Percentiles rank a stretch among this genome's conserved stretches.
Conservation (phyloP, 2,329 filamentous ascomycete genomes). For the Pyrenochaeta sp. region DNA sequence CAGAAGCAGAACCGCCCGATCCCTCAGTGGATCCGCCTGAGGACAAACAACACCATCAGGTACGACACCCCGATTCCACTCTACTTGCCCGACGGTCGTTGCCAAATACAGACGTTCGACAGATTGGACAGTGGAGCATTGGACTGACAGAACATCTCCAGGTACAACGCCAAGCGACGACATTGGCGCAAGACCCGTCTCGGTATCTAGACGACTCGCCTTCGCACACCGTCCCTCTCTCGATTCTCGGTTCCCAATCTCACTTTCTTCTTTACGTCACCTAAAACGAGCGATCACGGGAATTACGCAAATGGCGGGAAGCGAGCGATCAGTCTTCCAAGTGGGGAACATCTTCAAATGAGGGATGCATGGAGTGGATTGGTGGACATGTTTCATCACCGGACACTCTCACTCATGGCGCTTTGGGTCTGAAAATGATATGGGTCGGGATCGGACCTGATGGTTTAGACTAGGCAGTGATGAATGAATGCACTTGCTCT, state of each 20-base stretch:
- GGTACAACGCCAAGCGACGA: conserved; percentile 99
- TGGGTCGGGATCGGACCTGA: conserved; percentile 36
- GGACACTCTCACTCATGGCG: conserved; percentile 45
- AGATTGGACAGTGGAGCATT: conserved; percentile 1
- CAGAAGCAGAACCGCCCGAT: conserved; percentile 99
- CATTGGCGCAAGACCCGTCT: conserved; percentile 99
- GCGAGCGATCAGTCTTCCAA: conserved; percentile 36
- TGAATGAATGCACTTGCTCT: conserved; percentile 46
- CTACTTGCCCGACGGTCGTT: conserved; percentile 4
- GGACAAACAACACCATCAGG: conserved; percentile 99
- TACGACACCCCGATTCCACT: conserved; percentile 62
- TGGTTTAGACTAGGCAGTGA: conserved; percentile 50
- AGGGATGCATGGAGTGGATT: conserved; percentile 35
- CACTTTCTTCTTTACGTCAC: conserved; percentile 31
- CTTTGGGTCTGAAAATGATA: conserved; percentile 46
- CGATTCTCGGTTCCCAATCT: conserved; percentile 41
- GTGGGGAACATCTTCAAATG: conserved; percentile 31
- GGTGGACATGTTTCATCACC: conserved; percentile 31
- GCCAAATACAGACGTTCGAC: background rate
- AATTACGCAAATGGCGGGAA: conserved; percentile 40
- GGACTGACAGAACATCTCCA: conserved; percentile 53
- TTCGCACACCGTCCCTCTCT: conserved; percentile 36
- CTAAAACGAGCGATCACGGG: conserved; percentile 39
- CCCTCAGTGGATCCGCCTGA: conserved; percentile 99
- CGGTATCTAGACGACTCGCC: conserved; percentile 83